Conservation (phyloP, 164 flowering plant genomes). For the Taxillus chinensis region DNA sequence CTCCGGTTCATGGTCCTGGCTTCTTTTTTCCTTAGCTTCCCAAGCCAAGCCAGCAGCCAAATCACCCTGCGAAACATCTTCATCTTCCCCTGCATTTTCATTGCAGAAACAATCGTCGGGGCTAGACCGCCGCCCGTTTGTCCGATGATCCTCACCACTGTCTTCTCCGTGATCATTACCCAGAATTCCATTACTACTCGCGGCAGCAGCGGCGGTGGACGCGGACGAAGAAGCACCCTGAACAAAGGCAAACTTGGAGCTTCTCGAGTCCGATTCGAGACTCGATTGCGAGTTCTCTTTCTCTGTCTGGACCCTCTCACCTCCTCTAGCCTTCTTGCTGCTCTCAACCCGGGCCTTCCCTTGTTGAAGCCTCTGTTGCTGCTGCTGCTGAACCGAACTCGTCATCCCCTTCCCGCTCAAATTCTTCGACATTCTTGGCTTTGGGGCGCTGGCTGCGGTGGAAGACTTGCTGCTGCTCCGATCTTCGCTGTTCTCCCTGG, state of each 20-base stretch:
- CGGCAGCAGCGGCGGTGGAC: slow-evolving; percentile 14
- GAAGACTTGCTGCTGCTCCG: slow-evolving; percentile 70
- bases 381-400: slow-evolving; percentile 22
- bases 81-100: slow-evolving; percentile 39
- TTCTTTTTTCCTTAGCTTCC: slow-evolving; percentile 28
- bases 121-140: slow-evolving; percentile 26
- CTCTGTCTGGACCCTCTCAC: slow-evolving; percentile 34
- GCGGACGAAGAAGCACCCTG: slow-evolving; percentile 27
- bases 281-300: slow-evolving; percentile 67
- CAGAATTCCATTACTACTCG: slow-evolving; percentile 32
- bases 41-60: slow-evolving; percentile 27
- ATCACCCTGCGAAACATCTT: slow-evolving; percentile 30
- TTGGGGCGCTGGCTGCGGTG: slow-evolving; percentile 70
- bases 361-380: slow-evolving; percentile 25
- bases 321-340: slow-evolving; percentile 58
- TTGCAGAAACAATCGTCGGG: slow-evolving; percentile 20
- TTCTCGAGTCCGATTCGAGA: slow-evolving; percentile 71
- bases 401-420: slow-evolving; percentile 25
- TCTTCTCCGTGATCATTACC: slow-evolving; percentile 35
- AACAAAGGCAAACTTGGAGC: slow-evolving; percentile 44
- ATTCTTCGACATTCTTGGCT: slow-evolving; percentile 30
- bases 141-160: slow-evolving; percentile 28
- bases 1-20: slow-evolving; percentile 14
- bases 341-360: slow-evolving; percentile 29
- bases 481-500: slow-evolving; percentile 53